A percentile compares a stretch with the other conserved stretches of the same genome.
These are phyloP conservation scores for Pleoardoris graminearum DNA, from an alignment of 2,329 filamentous ascomycete species.

Conservation along the genomic window DNA sequence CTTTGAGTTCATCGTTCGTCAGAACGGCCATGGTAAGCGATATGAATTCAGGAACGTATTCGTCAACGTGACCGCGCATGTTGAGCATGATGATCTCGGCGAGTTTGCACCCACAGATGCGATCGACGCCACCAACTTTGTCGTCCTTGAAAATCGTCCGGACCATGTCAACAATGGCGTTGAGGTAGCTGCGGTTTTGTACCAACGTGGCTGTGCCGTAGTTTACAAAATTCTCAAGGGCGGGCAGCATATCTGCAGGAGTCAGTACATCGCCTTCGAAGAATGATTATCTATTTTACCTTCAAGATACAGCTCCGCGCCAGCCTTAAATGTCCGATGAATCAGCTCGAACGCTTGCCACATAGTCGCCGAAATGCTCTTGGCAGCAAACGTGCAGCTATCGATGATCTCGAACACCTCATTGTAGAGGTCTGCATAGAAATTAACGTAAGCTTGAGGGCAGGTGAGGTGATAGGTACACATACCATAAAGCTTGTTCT, in stretches of 20 bases:
- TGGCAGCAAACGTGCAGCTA: slow-evolving; percentile 97
- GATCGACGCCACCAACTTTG: slow-evolving; percentile 89
- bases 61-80: slow-evolving; percentile 83
- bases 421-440: slow-evolving; percentile 78
- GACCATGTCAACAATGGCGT: slow-evolving; percentile 91
- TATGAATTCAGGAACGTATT: slow-evolving; percentile 86
- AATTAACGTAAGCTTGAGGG: slow-evolving; percentile 21
- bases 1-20: slow-evolving; percentile 73
- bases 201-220: slow-evolving; percentile 81
- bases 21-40: slow-evolving; percentile 85
- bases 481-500: slow-evolving; percentile 93
- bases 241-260: slow-evolving; percentile 83
- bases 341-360: slow-evolving; percentile 98
- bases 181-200: slow-evolving; percentile 82
- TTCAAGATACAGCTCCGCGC: slow-evolving; percentile 94
- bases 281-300: slow-evolving; percentile 31
- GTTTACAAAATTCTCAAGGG: slow-evolving; percentile 95
- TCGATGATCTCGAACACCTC: slow-evolving; percentile 99
- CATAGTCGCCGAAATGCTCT: slow-evolving; percentile 94
- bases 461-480: neutral
- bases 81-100: slow-evolving; percentile 97
- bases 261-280: slow-evolving; percentile 12
- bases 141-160: slow-evolving; percentile 90
- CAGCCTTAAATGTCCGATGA: slow-evolving; percentile 94
- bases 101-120: slow-evolving; percentile 96